Percentiles rank a stretch among this genome's conserved stretches.
phyloP scores from a whole-genome alignment of 345 rosid genomes.

The Stellera chamaejasme region DNA sequence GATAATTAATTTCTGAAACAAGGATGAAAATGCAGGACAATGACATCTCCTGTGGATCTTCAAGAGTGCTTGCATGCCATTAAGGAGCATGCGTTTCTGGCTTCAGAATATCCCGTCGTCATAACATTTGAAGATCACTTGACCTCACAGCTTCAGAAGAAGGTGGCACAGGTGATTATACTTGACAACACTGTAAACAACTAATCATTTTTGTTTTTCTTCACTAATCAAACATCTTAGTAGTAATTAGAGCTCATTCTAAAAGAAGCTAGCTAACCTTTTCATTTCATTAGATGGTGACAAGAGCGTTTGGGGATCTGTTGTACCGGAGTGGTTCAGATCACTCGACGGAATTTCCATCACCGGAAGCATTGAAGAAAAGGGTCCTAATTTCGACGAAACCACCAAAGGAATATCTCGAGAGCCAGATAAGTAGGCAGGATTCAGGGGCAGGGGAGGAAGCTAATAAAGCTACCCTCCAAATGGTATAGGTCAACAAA shows the following conservation, averaged over 20 bases:
- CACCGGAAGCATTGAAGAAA: slow-evolving; percentile 55
- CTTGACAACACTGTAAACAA: too few species aligned
- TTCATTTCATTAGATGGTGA: slow-evolving; percentile 41
- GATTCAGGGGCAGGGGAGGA: slow-evolving; percentile 14
- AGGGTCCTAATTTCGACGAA: slow-evolving; percentile 72
- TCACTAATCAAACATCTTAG: background rate
- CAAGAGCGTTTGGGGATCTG: slow-evolving; percentile 34
- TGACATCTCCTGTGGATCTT: slow-evolving; percentile 55
- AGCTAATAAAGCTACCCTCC: background rate
- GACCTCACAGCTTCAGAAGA: slow-evolving; percentile 44
- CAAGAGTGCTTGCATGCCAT: slow-evolving; percentile 49
- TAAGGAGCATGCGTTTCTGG: slow-evolving; percentile 48
- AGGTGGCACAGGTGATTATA: slow-evolving; percentile 70
- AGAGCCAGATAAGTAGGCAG: slow-evolving; percentile 14
- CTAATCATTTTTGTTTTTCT: background rate
- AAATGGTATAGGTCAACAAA: too few species aligned
- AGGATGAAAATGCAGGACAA: slow-evolving; percentile 34
- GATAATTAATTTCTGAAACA: background rate
- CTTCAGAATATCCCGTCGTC: slow-evolving; percentile 72
- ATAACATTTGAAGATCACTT: slow-evolving; percentile 86
- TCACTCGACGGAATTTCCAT: slow-evolving; percentile 38
- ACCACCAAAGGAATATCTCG: slow-evolving; percentile 72
- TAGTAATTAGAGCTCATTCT: background rate
- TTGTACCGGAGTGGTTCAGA: slow-evolving; percentile 33
- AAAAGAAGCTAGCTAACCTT: background rate